Evolutionary conservation across 352 stramenopile species (phyloP).

Genomic region (Phytophthora pluvialis): DNA sequence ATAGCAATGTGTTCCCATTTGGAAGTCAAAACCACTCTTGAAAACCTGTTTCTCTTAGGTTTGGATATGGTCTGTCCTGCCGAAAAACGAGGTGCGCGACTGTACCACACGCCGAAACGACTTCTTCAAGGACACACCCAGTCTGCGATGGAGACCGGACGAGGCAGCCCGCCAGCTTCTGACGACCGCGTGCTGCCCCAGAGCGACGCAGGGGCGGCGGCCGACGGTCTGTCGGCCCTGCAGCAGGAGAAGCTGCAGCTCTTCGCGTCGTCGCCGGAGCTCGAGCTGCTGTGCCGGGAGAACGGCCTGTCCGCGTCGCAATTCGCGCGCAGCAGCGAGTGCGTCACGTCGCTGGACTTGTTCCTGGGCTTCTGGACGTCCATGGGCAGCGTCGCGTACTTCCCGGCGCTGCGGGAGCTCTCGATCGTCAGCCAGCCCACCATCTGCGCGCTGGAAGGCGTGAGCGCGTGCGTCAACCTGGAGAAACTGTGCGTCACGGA

Average conservation of each 20-base stretch:
- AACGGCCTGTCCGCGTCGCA: constrained; percentile 65
- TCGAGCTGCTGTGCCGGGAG: constrained; percentile 70
- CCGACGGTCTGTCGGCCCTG: constrained; percentile 23
- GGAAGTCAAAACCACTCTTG: too few relatives aligned
- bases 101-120: too few relatives aligned
- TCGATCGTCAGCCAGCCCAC: constrained; percentile 82
- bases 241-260: constrained; percentile 46
- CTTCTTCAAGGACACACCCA: too few relatives aligned
- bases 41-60: too few relatives aligned
- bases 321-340: constrained; percentile 54
- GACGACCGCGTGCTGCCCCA: constrained; percentile 8
- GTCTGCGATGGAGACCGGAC: constrained; percentile 3
- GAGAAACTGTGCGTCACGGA: constrained; percentile 75
- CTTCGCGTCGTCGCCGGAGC: constrained; percentile 51
- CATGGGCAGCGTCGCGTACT: constrained; percentile 75
- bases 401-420: constrained; percentile 64
- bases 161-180: constrained; percentile 8
- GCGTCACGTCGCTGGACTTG: constrained; percentile 61
- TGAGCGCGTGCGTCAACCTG: constrained; percentile 56
- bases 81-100: too few relatives aligned
- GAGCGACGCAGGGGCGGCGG: not conserved
- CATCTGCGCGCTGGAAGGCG: constrained; percentile 59
- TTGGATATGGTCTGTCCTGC: too few relatives aligned
- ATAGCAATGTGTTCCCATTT: too few relatives aligned
- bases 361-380: constrained; percentile 82